Conservation (phyloP, 805 yeast genomes). For the Saccharomycopsis sp. region DNA sequence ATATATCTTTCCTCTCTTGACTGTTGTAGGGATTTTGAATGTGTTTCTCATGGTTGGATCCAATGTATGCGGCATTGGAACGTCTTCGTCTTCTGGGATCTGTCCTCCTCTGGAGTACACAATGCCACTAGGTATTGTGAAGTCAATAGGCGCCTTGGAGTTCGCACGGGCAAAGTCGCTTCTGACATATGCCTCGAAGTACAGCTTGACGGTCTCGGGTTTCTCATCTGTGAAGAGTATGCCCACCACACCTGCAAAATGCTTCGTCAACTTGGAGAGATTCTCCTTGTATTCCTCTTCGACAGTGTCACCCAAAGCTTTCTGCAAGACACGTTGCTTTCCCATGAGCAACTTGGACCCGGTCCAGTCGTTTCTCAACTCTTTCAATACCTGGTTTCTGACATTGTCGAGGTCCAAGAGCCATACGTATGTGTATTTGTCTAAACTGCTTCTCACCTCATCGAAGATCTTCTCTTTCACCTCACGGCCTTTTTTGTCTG, state of each 20-base stretch:
- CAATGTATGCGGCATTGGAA: conserved; percentile 93
- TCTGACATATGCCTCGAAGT: conserved; percentile 70
- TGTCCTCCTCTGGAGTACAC: conserved; percentile 96
- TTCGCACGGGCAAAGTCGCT: conserved; percentile 90
- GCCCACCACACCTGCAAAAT: conserved; percentile 76
- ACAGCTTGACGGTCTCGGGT: conserved; percentile 83
- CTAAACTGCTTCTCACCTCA: conserved; percentile 78
- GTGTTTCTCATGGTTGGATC: conserved; percentile 89
- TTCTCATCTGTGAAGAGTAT: conserved; percentile 83
- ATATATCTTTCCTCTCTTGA: conserved; percentile 81
- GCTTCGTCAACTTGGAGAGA: conserved; percentile 58
- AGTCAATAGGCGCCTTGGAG: conserved; percentile 71
- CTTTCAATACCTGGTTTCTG: conserved; percentile 92
- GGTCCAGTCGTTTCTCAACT: conserved; percentile 84
- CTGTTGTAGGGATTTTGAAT: conserved; percentile 84
- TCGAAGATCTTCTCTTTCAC: conserved; percentile 88
- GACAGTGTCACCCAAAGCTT: conserved; percentile 81
- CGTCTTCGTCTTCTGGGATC: conserved; percentile 82
- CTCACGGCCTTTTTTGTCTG: conserved; percentile 92
- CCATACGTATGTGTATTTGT: conserved; percentile 73
- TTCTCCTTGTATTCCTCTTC: conserved; percentile 90
- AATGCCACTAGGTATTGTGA: conserved; percentile 82
- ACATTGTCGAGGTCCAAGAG: conserved; percentile 83
- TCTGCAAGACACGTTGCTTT: conserved; percentile 85
- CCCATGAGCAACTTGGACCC: conserved; percentile 89